A percentile compares a stretch with the other conserved stretches of the same genome.
Conservation (phyloP, 768 basidiomycete genomes). For the Dentipellis fragilis region DNA sequence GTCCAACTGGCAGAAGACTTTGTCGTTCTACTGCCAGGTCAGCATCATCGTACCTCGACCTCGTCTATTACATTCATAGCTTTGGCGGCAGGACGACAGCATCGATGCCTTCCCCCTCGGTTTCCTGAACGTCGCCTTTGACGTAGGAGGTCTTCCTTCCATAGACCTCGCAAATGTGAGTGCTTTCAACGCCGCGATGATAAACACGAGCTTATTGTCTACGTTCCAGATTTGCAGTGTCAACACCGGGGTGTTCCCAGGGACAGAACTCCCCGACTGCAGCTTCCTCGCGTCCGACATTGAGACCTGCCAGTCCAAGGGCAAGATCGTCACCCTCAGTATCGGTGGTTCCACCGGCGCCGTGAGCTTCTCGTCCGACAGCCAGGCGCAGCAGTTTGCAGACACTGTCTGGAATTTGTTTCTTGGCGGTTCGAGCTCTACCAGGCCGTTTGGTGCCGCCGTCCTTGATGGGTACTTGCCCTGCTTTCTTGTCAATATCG, state of each 20-base stretch:
- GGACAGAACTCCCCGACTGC: constrained; percentile 55
- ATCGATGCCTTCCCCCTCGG: constrained; percentile 54
- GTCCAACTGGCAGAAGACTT: constrained; percentile 39
- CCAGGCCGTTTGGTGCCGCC: constrained; percentile 62
- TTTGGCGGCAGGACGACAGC: constrained; percentile 32
- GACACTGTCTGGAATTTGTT: constrained; percentile 66
- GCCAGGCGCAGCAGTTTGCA: constrained; percentile 48
- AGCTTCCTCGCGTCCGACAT: constrained; percentile 51
- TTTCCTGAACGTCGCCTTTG: constrained; percentile 51
- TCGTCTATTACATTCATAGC: background rate
- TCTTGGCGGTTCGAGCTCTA: constrained; percentile 50
- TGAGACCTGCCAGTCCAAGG: constrained; percentile 42
- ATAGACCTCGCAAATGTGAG: constrained; percentile 52
- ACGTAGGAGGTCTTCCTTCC: constrained; percentile 44
- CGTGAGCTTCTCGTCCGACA: constrained; percentile 49
- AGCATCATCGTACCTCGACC: background rate
- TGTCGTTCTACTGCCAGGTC: constrained; percentile 45
- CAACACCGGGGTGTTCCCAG: constrained; percentile 49
- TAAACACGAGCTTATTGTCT: background rate
- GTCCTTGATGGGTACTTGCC: constrained; percentile 55
- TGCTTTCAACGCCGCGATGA: background rate
- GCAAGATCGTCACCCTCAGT: constrained; percentile 29
- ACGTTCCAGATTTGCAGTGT: constrained; percentile 49
- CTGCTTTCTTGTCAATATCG: background rate
- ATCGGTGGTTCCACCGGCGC: constrained; percentile 42